Percentiles rank a stretch among this genome's conserved stretches.
These are phyloP conservation scores for Sporodiniella umbellata DNA, from an alignment of 371 early-diverging fungal species.

Conservation along the genomic window DNA sequence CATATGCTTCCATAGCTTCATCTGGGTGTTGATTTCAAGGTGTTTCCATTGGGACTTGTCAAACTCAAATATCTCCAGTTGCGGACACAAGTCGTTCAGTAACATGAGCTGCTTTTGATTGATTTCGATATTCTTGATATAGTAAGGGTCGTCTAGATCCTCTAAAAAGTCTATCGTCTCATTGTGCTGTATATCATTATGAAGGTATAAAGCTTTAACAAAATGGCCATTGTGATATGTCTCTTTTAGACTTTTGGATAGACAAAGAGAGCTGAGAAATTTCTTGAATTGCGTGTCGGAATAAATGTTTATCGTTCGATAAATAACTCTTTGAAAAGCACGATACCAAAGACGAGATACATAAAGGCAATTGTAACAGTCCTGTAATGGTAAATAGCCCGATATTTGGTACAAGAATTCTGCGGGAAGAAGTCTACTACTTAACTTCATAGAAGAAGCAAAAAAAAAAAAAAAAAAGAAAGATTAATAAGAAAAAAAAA, in stretches of 20 bases:
- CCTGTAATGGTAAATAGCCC: slow-evolving; percentile 1
- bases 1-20: slow-evolving; percentile 3
- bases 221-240: not conserved
- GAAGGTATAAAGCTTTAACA: slow-evolving; percentile 1
- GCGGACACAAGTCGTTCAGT: slow-evolving; percentile 8
- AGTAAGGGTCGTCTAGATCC: not conserved
- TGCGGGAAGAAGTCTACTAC: slow-evolving; percentile 5
- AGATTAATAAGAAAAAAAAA: not conserved
- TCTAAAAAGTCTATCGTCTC: not conserved
- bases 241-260: not conserved
- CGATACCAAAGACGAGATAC: slow-evolving; percentile 11
- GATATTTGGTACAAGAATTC: slow-evolving; percentile 13
- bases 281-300: slow-evolving; percentile 4
- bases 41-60: slow-evolving; percentile 11
- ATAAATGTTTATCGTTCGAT: slow-evolving; percentile 5
- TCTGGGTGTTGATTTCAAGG: not conserved
- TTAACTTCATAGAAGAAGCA: not conserved
- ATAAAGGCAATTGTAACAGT: slow-evolving; percentile 2
- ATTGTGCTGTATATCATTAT: not conserved
- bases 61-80: slow-evolving; percentile 14
- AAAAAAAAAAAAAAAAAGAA: not conserved
- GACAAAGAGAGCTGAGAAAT: not conserved
- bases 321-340: slow-evolving; percentile 7
- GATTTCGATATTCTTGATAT: not conserved
- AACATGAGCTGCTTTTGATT: slow-evolving; percentile 9